Evolutionary conservation across 2,329 filamentous ascomycete species (phyloP), one percentile per base, ranked within the genome.

Genomic region (Clarireedia paspali): DNA sequence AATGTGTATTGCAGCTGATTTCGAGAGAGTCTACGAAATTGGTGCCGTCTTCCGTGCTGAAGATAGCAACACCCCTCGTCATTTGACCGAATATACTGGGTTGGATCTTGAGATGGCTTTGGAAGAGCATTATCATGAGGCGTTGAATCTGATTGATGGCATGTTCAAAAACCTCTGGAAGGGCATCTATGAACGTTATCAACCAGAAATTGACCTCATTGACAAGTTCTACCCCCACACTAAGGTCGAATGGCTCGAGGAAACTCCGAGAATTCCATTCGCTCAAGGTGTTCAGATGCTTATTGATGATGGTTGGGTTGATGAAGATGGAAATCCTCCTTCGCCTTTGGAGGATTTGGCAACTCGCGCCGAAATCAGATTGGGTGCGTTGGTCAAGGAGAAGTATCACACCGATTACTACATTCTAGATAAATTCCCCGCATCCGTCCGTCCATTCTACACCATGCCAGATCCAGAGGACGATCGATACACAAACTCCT

Each of bases 41-140:
- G 89, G 89, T 15, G 85, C 89, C 2, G 91, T 96, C 6, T 96
- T 96, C 78, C 84, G 91, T 63, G 91, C 91, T 0, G 91, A 96
- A 70, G 95, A 96, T 74, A 95, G 89, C 68, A 96, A 96, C 71
- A 96, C 91, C 0, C 91, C 96, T 67, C 85, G 91, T 39, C 91
- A 96, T 70, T 77, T 96, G 77, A 96, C 91, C 0, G 91, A 96
- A 70, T 96, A 95, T 70, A 96, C 91, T 4, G 91, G 91, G 55
- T 77, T 96, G 30, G 91, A 96, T 77, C 72, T 96, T 17, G 91
- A 96, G 68, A 96, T 96, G 92, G 81, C 85, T 3, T 89, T 96
- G 60, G 86, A 91, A 50, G 83, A 88, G 64, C 86, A 95, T 70
- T 96, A 96, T 70, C 87, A 95, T 66, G 91, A 96, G 71, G 88